These are phyloP conservation scores for Diaporthe destruens DNA, from an alignment of 2,329 filamentous ascomycete genomes.

Conservation along the genomic window DNA sequence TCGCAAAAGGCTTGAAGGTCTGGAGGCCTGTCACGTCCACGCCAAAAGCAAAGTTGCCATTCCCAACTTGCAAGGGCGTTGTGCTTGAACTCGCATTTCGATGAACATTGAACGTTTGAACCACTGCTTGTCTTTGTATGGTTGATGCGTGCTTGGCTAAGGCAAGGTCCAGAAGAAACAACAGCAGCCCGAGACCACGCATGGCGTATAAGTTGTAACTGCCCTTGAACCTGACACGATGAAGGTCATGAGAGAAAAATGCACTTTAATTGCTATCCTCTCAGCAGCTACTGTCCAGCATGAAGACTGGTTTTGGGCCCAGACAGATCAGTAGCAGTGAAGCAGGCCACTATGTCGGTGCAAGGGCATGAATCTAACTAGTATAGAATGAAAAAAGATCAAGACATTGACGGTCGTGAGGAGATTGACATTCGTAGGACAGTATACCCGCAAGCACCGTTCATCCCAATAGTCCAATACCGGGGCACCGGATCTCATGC, in stretches of 20 bases:
- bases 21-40: constrained; percentile 62
- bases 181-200: constrained; percentile 9
- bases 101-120: constrained; percentile 59
- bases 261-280: too few relatives aligned
- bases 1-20: constrained; percentile 61
- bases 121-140: constrained; percentile 51
- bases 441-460: neutral
- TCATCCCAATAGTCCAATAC: neutral
- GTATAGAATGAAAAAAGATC: neutral
- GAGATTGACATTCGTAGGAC: neutral
- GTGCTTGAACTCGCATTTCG: constrained; percentile 61
- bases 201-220: neutral
- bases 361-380: too few relatives aligned
- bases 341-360: neutral
- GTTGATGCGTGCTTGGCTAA: constrained; percentile 42
- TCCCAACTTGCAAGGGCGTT: constrained; percentile 65
- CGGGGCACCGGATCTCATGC: neutral
- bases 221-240: neutral
- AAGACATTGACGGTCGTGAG: neutral
- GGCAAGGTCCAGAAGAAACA: constrained; percentile 35
- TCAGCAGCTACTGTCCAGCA: neutral
- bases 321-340: neutral
- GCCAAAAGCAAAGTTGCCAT: constrained; percentile 63
- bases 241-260: neutral
- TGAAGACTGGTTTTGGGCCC: neutral